These are phyloP conservation scores for Pythium volutum DNA, from an alignment of 352 stramenopile genomes.

Conservation along the genomic window DNA sequence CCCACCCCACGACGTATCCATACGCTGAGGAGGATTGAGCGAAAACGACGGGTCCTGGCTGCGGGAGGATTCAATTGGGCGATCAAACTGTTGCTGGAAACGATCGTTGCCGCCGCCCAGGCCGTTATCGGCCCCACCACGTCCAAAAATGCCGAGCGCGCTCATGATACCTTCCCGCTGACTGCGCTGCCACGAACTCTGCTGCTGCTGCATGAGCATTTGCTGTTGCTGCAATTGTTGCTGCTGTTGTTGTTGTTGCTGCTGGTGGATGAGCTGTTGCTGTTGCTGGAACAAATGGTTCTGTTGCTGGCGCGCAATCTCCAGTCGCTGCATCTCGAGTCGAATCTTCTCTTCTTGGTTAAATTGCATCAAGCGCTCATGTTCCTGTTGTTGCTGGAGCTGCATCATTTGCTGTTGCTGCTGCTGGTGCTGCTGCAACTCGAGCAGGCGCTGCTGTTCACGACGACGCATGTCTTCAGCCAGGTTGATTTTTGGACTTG, in stretches of 20 bases:
- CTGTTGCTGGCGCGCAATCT: constrained; percentile 69
- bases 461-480: constrained; percentile 20
- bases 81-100: constrained; percentile 42
- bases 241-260: constrained; percentile 32
- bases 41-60: constrained; percentile 15
- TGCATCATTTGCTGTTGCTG: constrained; percentile 55
- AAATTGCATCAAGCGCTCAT: constrained; percentile 64
- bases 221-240: constrained; percentile 59
- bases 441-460: constrained; percentile 57
- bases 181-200: constrained; percentile 65
- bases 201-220: constrained; percentile 66
- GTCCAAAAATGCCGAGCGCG: constrained; percentile 63
- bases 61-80: constrained; percentile 25
- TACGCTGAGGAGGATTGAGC: constrained; percentile 3
- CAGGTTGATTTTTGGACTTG: constrained; percentile 28
- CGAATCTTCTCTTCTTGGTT: constrained; percentile 78
- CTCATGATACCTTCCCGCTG: constrained; percentile 81
- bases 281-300: constrained; percentile 57
- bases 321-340: constrained; percentile 78
- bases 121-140: constrained; percentile 22
- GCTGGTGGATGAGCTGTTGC: constrained; percentile 42
- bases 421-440: constrained; percentile 67
- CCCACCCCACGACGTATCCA: constrained; percentile 20
- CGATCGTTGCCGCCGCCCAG: constrained; percentile 11
- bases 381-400: constrained; percentile 64